Evolutionary conservation across 495 filamentous ascomycete species (phyloP), one percentile per base, ranked within the genome.

Genomic region (Jackrogersella multiformis): DNA sequence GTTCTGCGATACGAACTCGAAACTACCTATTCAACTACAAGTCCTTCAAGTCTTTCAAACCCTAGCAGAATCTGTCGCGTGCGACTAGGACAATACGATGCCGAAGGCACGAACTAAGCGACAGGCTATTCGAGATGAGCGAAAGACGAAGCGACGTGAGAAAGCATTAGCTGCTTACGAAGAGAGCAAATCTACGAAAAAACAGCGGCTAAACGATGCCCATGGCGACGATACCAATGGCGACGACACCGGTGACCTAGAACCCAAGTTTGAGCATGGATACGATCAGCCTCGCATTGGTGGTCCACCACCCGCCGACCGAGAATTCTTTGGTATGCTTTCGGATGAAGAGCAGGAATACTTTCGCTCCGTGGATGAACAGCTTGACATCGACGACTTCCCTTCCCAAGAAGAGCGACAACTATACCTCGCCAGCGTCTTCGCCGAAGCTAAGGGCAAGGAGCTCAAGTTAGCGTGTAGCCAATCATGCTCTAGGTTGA

Each of bases 391-490:
- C 59, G 93, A 97, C 78, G 86, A 91, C 71, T 98, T 98, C 77
- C 83, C 80, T 21, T 87, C 88, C 35, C 78, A 83, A 61, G 92
- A 97, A 71, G 93, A 97, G 69, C 86, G 90, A 56, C 74, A 81
- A 30, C 73, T 96, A 53, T 97, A 97, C 74, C 79, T 99, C 13
- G 85, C 87, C 13, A 97, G 90, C 76, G 90, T 97, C 44, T 97
- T 90, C 76, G 79, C 82, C 59, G 95, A 98, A 75, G 93, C 93
- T 15, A 81, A 86, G 44, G 93, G 92, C 44, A 97, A 97, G 77
- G 95, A 98, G 73, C 81, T 98, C 76, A 99, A 98, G 81, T 86
- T 99, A 71, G 95, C 93, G 16, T 92, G 89, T 79, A 96, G 91
- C 74, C 95, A 99, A 79, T 93, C 91, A 2, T 97, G 93, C 77